Evolutionary conservation across 1,139 yeast species (phyloP), one percentile per base, ranked within the genome.

Genomic region (Meyerozyma sp.): DNA sequence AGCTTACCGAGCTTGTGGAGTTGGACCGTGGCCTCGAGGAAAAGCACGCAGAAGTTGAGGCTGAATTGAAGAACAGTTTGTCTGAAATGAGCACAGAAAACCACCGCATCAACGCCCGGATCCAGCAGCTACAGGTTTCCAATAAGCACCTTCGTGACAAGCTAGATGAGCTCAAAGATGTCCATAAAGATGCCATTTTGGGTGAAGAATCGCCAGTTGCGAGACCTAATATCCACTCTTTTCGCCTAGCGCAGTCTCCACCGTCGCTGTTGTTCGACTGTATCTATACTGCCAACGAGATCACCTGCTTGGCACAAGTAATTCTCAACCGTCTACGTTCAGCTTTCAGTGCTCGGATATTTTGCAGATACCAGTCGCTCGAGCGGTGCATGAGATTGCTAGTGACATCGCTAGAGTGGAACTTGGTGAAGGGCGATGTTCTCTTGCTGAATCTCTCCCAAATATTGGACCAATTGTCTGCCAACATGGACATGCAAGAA

Each of bases 21-120:
- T 61, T 86, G 14, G 84, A 81, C 46, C 76, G 70, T 43, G 83
- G 82, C 49, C 64, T 87, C n/a, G 93, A 85, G 47, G 75, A 70
- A 11, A 69, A 68, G 40, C 86, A 81, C 48, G 47, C 60, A 1
- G 34, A 13, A 8, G 14, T 30, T n/a, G 34, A 30, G 16, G 4
- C 20, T 14, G 34, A 30, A 4, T 16, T 30, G 10, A 30, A 30
- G 34, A 30, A 13, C 20, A 13, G n/a, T 30, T 8, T 30, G 16
- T 11, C 34, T 13, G 14, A 9, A 13, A n/a, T 30, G 16, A 30
- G 34, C 10, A 13, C 6, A 30, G 34, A 30, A 30, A 30, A 27
- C 29, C 7, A 10, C 13, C n/a, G 13, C 5, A 27, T 27, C n/a
- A 27, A 27, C 5, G 16, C 14, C 6, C 34, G 8, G 14, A 4